These are phyloP conservation scores for Gigaspora rosea DNA, from an alignment of 192 early-diverging fungal genomes.

Conservation along the genomic window DNA sequence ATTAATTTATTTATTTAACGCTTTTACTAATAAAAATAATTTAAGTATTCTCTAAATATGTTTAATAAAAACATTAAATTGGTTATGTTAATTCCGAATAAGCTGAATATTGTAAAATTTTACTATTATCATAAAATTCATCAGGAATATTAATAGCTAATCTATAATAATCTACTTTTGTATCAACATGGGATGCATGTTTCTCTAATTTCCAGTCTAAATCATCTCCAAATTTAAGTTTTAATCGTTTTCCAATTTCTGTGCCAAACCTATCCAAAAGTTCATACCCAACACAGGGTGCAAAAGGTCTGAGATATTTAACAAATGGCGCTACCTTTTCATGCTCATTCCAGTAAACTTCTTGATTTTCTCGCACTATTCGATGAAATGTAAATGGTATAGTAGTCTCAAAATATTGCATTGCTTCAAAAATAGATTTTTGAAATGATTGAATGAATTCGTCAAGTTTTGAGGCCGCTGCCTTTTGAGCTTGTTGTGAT, in stretches of 20 bases:
- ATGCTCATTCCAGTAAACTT: neutral
- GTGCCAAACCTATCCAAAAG: neutral
- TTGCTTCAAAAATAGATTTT: neutral
- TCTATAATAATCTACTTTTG: neutral
- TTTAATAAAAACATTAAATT: too few species aligned
- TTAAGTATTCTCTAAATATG: too few species aligned
- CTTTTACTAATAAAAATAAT: too few species aligned
- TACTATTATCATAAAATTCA: neutral
- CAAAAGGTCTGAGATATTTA: neutral
- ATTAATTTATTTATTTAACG: too few species aligned
- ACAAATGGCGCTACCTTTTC: neutral
- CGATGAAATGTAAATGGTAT: neutral
- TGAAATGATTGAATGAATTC: neutral
- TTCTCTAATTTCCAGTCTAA: constrained; percentile 2
- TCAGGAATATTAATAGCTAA: neutral
- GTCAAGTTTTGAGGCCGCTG: neutral
- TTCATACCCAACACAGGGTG: neutral
- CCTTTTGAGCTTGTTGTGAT: neutral
- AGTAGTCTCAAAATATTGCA: neutral
- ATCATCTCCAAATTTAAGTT: neutral
- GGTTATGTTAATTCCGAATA: neutral
- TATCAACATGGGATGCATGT: neutral
- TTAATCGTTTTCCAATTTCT: neutral
- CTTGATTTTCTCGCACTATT: neutral
- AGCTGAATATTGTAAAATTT: neutral